Evolutionary conservation across 345 rosid genomes (phyloP), one percentile per base, ranked within the genome.

Genomic region (Eucalyptus victrix): DNA sequence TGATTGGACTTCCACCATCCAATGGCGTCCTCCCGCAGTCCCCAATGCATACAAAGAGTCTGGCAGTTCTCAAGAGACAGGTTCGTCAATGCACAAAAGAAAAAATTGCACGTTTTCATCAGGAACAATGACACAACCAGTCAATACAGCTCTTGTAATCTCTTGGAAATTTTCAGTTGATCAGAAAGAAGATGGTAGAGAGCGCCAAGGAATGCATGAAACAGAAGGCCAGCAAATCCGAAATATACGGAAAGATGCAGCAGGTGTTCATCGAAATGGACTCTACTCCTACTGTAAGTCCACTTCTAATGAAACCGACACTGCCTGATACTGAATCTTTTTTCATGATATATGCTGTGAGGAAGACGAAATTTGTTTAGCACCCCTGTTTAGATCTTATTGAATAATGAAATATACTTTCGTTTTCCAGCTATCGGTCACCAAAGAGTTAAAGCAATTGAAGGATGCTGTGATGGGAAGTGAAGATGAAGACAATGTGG

Each of bases 21-120:
- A 92, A 93, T 88, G 93, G 94, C 26, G 93, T 93, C 26, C 93
- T 93, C 45, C 93, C 94, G 7, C 93, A 93, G 50, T 93, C 94
- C 50, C 93, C 94, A 6, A 93, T 92, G 93, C 94, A 93, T 69
- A 93, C 92, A 1, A 92, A 91, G 90, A 90, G 94, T 17, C 92
- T 89, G n/a, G 89, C 93, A 23, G 89, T 90, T 90, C 94, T 93
- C 49, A 92, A 89, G 53, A 90, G 89, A 90, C 93, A 90, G 91
- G 93, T 90, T 9, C 7, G 89, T 49, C 83, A 13, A 87, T 80
- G 58, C 26, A 23, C 34, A 34, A 24, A 51, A 88, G 26, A 60
- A 65, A 83, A 37, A 34, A 76, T 21, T 40, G 83, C 83, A 37
- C 47, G 83, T 76, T 76, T 10, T 37, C 28, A 37, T 76, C 15